A percentile compares a stretch with the other conserved stretches of the same genome.
phyloP scores from a whole-genome alignment of 306 rosid genomes.

The Dalbergia cochinchinensis region DNA sequence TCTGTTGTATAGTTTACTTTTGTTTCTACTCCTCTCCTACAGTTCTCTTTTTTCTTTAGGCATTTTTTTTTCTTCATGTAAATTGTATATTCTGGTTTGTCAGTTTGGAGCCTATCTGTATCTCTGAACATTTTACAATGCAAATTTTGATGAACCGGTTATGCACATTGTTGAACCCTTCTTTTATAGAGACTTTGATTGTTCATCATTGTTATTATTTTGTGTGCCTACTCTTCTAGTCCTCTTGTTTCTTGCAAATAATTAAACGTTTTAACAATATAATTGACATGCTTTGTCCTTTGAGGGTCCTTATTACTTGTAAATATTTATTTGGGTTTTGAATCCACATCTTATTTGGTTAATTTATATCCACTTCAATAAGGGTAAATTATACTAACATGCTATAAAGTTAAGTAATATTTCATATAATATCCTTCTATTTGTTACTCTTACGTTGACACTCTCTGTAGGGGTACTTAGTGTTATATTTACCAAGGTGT shows the following conservation, averaged over 20 bases:
- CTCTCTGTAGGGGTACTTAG: no score
- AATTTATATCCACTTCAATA: no score
- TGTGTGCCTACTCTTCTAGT: slow-evolving; percentile 21
- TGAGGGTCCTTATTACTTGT: background rate
- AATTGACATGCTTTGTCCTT: background rate
- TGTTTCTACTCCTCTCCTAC: background rate
- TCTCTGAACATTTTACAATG: slow-evolving; percentile 4
- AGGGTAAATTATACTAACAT: no score
- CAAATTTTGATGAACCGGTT: slow-evolving; percentile 34
- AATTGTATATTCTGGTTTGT: slow-evolving; percentile 22
- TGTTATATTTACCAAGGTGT: no score
- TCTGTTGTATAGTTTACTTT: slow-evolving; percentile 6
- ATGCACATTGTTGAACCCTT: slow-evolving; percentile 10
- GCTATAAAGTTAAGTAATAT: no score
- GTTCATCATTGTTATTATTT: slow-evolving; percentile 40
- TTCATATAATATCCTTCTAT: no score
- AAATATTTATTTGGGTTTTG: slow-evolving; percentile 11
- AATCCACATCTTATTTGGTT: background rate
- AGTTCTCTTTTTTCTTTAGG: no score
- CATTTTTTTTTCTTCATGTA: background rate
- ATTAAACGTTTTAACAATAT: background rate
- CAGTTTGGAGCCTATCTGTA: background rate
- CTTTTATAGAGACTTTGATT: slow-evolving; percentile 21
- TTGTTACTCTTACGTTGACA: no score
- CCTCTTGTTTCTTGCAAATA: slow-evolving; percentile 1